Base-by-base conservation (phyloP, 805 yeast species). In the Candida sakaeoensis region DNA sequence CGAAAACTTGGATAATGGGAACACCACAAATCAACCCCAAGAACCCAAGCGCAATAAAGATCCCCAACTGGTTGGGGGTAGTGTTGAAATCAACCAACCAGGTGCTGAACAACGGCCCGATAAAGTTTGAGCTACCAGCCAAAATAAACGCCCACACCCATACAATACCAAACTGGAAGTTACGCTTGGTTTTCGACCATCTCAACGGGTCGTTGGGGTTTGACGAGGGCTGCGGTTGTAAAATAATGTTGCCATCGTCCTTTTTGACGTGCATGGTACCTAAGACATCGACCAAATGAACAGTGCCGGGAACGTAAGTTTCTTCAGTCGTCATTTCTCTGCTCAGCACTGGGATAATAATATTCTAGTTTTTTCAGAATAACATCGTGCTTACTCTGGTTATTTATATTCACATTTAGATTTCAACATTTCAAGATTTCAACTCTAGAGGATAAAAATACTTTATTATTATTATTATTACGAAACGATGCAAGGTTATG, bases 121-220 rank as follows among this genome's bases (percentile, higher is more conserved):
- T 24, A 50, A 55, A 60, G 25, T 54, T 54, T 3, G 49, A 53
- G 2, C 56, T 31, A n/a, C 50, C 54, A 17, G 62, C 63, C 23
- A 54, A 44, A 33, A 60, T 44, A 16, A 53, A 50, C 5, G 50
- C 27, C 61, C 63, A 60, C 3, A 57, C 37, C 39, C 58, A 59
- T 2, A 62, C 43, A 12, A 60, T 47, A 12, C 44, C 34, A 36
- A 63, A 63, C 40, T 64, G 69, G 18, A 47, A 40, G 8, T 48
- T 43, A 36, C 61, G 63, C 43, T 62, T 64, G 12, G 37, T 31
- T 28, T 54, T 53, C 7, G 59, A 43, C 69, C 69, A 65, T 33
- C 64, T 48, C 27, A 65, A 55, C 1, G 69, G 70, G 40, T 64
- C 68, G 41, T 64, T 62, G 19, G 52, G 48, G 41, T 63, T 54